Conservation (phyloP, 2,329 filamentous ascomycete species). For the Simplicillium sp. region DNA sequence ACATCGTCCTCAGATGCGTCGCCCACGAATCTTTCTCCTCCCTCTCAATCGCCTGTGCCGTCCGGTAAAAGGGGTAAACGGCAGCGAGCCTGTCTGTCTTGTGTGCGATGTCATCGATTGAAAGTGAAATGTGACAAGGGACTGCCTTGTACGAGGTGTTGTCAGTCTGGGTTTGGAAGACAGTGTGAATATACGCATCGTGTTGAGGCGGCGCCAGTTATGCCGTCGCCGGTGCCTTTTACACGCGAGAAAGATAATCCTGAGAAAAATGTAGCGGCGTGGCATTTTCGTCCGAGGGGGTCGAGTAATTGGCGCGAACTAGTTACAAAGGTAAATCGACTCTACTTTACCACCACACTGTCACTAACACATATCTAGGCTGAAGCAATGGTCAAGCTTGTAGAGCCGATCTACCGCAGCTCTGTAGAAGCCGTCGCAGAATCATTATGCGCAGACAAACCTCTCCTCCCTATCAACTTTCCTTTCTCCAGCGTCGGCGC, state of each 20-base stretch:
- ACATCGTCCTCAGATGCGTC: too few relatives aligned
- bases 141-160: slow-evolving; percentile 6
- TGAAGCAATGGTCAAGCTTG: too few relatives aligned
- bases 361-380: too few relatives aligned
- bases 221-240: neutral
- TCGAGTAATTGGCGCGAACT: neutral
- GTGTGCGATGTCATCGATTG: slow-evolving; percentile 6
- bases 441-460: neutral
- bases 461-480: slow-evolving; percentile 5
- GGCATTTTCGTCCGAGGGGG: neutral
- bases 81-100: slow-evolving; percentile 6
- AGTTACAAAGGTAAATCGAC: neutral
- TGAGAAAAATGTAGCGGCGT: neutral
- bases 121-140: slow-evolving; percentile 8
- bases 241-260: neutral
- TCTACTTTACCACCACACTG: too few relatives aligned
- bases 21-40: too few relatives aligned
- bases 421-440: too few relatives aligned
- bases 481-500: slow-evolving; percentile 7
- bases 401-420: neutral
- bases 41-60: neutral
- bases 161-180: slow-evolving; percentile 2
- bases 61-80: neutral
- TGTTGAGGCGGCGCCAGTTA: neutral
- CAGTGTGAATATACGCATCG: slow-evolving; percentile 6